These are phyloP conservation scores for Anthoceros angustus DNA, from an alignment of 225 moss, liverwort and hornwort species.

Conservation along the genomic window DNA sequence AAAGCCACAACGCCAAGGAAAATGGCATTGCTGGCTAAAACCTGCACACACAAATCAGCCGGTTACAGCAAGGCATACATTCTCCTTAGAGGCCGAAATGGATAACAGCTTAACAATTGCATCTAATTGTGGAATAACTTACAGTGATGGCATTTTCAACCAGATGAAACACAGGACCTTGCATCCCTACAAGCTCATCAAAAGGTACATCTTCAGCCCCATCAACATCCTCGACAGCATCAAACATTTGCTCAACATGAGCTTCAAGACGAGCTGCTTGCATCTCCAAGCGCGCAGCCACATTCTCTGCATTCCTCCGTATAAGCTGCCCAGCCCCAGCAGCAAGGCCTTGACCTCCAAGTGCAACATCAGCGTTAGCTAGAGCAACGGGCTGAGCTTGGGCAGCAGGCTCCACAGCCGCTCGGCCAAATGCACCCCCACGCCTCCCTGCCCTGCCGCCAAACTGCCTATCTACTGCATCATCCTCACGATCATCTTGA, in stretches of 20 bases:
- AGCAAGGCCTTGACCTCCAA: constrained; percentile 66
- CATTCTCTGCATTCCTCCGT: constrained; percentile 94
- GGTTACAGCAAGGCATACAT: not conserved
- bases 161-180: constrained; percentile 91
- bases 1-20: constrained; percentile 86
- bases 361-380: constrained; percentile 16
- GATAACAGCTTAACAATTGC: not conserved
- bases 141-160: constrained; percentile 94
- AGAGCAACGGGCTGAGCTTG: constrained; percentile 11
- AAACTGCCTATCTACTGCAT: constrained; percentile 41
- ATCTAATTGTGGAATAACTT: constrained; percentile 15
- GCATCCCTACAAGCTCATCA: constrained; percentile 98
- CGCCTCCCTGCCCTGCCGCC: constrained; percentile 56
- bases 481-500: constrained; percentile 47
- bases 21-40: constrained; percentile 83
- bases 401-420: constrained; percentile 37
- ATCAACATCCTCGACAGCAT: constrained; percentile 94
- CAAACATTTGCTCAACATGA: constrained; percentile 98
- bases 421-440: constrained; percentile 27
- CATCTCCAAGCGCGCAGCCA: constrained; percentile 84
- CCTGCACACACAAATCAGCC: constrained; percentile 30
- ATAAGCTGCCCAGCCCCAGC: constrained; percentile 89
- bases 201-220: constrained; percentile 98
- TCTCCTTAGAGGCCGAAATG: not conserved
- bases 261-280: constrained; percentile 98